These are phyloP conservation scores for Anastatica hierochuntica DNA, from an alignment of 345 rosid species.

Conservation along the genomic window DNA sequence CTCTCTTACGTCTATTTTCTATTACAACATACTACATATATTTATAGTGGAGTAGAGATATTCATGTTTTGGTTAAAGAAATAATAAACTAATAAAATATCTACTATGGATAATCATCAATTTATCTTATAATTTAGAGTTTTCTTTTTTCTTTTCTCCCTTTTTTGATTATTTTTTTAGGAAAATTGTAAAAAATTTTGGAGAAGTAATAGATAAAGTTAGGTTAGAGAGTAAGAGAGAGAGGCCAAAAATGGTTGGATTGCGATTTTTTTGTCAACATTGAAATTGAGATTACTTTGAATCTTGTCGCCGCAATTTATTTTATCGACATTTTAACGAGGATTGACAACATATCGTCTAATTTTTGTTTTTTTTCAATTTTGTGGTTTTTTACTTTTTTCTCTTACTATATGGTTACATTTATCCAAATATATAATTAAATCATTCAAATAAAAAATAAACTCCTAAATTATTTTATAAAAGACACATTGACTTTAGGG, in stretches of 20 bases:
- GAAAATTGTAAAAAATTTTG: not conserved
- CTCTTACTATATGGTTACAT: not conserved
- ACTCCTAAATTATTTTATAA: too few species aligned
- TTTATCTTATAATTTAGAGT: too few species aligned
- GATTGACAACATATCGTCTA: not conserved
- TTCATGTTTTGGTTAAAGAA: too few species aligned
- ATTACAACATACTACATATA: too few species aligned
- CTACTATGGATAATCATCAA: too few species aligned
- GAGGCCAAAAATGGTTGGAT: not conserved
- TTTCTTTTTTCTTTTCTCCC: too few species aligned
- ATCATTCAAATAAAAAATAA: not conserved
- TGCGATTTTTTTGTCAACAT: too few species aligned
- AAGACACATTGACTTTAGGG: too few species aligned
- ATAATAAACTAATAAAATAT: too few species aligned
- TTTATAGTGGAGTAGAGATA: too few species aligned
- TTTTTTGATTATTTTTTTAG: not conserved
- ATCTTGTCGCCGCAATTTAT: not conserved
- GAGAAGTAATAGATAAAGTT: not conserved
- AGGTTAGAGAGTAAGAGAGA: not conserved
- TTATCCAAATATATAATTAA: not conserved
- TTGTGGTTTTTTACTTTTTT: constrained; percentile 9
- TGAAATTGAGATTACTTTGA: too few species aligned
- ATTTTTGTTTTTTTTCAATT: not conserved
- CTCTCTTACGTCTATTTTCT: too few species aligned
- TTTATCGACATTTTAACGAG: not conserved